Percentiles rank a stretch among this genome's conserved stretches.
phyloP scores from a whole-genome alignment of 2,329 filamentous ascomycete genomes.

The Epichloe uncinata region DNA sequence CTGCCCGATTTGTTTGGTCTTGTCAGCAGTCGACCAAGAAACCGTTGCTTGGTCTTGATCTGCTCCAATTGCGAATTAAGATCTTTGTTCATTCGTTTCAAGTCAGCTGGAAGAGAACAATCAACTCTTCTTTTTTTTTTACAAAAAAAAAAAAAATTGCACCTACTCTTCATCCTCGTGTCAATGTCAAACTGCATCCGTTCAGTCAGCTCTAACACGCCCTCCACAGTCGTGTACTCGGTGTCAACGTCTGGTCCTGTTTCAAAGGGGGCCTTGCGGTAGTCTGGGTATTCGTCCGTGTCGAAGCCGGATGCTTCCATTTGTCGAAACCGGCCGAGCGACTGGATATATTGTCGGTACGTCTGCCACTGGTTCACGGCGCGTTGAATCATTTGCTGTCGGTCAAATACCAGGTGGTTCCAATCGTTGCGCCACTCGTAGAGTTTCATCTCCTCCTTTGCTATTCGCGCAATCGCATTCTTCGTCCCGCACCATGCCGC shows the following conservation, averaged over 20 bases:
- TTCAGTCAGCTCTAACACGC: slow-evolving; percentile 20
- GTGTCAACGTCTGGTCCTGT: slow-evolving; percentile 20
- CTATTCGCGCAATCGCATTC: slow-evolving; percentile 12
- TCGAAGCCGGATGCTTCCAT: slow-evolving; percentile 26
- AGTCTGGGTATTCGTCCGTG: slow-evolving; percentile 23
- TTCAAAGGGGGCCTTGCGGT: slow-evolving; percentile 25
- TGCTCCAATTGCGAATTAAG: slow-evolving; percentile 18
- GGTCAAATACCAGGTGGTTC: slow-evolving; percentile 15
- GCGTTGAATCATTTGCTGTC: slow-evolving; percentile 18
- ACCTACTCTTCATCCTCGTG: slow-evolving; percentile 22
- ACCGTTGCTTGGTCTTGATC: slow-evolving; percentile 22
- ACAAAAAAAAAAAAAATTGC: slow-evolving; percentile 10
- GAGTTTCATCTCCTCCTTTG: slow-evolving; percentile 13
- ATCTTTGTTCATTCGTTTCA: slow-evolving; percentile 8
- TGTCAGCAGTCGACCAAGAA: slow-evolving; percentile 27
- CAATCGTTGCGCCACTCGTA: slow-evolving; percentile 17
- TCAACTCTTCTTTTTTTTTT: slow-evolving; percentile 5
- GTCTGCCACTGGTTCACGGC: slow-evolving; percentile 19
- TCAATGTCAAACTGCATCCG: slow-evolving; percentile 22
- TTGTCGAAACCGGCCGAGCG: slow-evolving; percentile 21
- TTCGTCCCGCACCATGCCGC: slow-evolving; percentile 21
- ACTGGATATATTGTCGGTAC: slow-evolving; percentile 23
- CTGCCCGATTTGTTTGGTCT: slow-evolving; percentile 23
- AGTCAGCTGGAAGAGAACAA: background rate
- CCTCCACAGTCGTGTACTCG: slow-evolving; percentile 17